Evolutionary conservation across 257 asterid species (phyloP).

Genomic region (Eucommia ulmoides): DNA sequence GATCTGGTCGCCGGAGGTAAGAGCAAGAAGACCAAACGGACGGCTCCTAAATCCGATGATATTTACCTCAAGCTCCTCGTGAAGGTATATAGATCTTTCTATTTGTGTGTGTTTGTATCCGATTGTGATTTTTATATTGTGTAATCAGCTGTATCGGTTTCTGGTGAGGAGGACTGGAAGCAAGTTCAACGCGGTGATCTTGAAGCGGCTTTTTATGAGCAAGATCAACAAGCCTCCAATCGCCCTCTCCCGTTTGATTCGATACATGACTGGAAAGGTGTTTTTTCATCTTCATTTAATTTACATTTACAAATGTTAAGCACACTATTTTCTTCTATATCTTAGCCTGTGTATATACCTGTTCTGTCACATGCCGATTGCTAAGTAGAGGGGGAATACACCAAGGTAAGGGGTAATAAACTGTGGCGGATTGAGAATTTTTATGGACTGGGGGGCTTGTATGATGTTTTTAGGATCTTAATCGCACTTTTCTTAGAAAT

Average conservation of each 20-base stretch:
- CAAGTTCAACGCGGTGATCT: conserved; percentile 26
- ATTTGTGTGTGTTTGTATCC: background rate
- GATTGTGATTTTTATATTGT: background rate
- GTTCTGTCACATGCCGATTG: too few relatives aligned
- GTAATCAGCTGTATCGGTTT: conserved; percentile 22
- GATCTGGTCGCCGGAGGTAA: conserved; percentile 37
- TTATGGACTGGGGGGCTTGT: too few relatives aligned
- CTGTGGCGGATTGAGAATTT: too few relatives aligned
- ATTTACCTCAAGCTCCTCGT: conserved; percentile 34
- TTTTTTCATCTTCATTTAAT: too few relatives aligned
- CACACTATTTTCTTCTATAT: too few relatives aligned
- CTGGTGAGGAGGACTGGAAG: conserved; percentile 27
- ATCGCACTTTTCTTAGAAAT: too few relatives aligned
- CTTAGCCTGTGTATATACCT: too few relatives aligned
- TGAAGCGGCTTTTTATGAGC: conserved; percentile 35
- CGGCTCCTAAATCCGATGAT: conserved; percentile 31
- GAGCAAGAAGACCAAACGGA: conserved; percentile 25
- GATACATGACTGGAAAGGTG: conserved; percentile 22
- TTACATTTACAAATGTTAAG: too few relatives aligned
- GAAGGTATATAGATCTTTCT: conserved; percentile 9
- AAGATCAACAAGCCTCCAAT: conserved; percentile 30
- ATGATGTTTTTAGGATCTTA: too few relatives aligned
- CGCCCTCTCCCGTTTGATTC: conserved; percentile 19
- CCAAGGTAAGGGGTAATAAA: too few relatives aligned
- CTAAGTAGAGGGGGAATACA: too few relatives aligned